These are phyloP conservation scores for Sarocladiaceae sp. DNA, from an alignment of 2,329 filamentous ascomycete genomes.

Conservation along the genomic window DNA sequence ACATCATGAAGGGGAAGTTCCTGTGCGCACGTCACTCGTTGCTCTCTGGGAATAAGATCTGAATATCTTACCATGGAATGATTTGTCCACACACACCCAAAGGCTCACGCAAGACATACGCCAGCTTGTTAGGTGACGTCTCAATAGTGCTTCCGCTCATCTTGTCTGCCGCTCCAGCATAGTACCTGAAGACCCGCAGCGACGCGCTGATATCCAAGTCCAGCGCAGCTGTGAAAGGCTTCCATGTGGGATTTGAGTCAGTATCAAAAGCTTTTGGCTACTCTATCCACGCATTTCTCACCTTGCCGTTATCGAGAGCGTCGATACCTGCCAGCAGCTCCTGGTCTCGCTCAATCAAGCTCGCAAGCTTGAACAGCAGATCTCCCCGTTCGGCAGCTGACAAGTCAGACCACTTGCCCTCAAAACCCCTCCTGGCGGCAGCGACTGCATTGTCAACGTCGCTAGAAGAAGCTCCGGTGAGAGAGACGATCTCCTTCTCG, in stretches of 20 bases:
- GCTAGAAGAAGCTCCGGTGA: conserved; percentile 18
- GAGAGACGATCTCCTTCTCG: conserved; percentile 13
- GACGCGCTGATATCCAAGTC: not conserved
- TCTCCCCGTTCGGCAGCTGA: conserved; percentile 59
- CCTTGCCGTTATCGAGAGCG: conserved; percentile 72
- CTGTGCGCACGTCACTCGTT: conserved; percentile 18
- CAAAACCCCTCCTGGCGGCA: conserved; percentile 55
- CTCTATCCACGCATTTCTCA: not conserved
- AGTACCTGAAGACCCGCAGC: conserved; percentile 15
- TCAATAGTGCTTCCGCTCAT: conserved; percentile 50
- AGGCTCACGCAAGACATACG: conserved; percentile 31
- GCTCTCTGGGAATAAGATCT: conserved; percentile 14
- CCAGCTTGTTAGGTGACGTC: conserved; percentile 34
- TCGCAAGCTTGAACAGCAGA: conserved; percentile 64
- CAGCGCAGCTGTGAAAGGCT: not conserved
- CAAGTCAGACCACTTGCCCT: conserved; percentile 25
- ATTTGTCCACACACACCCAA: conserved; percentile 27
- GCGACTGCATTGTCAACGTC: conserved; percentile 24
- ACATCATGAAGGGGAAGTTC: conserved; percentile 56
- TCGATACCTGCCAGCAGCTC: conserved; percentile 47
- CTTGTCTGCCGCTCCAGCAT: conserved; percentile 31
- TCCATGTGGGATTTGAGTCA: not conserved
- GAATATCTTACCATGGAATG: conserved; percentile 48
- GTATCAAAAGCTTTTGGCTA: not conserved
- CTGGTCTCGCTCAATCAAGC: conserved; percentile 60